Evolutionary conservation across 192 early-diverging fungal species (phyloP), one percentile per base, ranked within the genome.

Genomic region (Podila epicladia): DNA sequence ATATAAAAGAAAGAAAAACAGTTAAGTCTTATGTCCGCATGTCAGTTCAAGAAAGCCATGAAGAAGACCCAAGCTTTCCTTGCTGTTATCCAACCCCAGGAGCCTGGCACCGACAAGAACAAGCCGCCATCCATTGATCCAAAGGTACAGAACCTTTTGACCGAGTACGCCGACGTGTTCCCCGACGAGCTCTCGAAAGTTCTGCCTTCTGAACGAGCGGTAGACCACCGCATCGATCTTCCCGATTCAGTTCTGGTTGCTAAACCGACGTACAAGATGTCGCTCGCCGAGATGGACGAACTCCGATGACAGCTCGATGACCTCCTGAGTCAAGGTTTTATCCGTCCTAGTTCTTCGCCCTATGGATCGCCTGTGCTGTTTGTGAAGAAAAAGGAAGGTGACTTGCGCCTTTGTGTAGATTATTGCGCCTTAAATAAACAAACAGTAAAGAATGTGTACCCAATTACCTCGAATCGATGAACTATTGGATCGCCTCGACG

Each of bases 381-480:
- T 49, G 48, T 49, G 48, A 49, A 49, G 4, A 49, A 49, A 4
- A 19, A 11, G 9, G 48, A 49, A 15, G 48, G 48, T 19, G 9
- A 11, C 4, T 8, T 90, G 20, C 64, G 85, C 0, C 58, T 88
- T 41, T 89, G 88, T 51, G 57, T 90, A 0, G 88, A 88, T 64
- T 93, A 89, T 55, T 67, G 87, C 12, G 85, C 68, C 1, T 55
- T 92, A 26, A 91, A 92, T 64, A 73, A 57, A 32, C 28, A 69
- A 4, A 91, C 87, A 2, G 77, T 88, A 15, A 63, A 73, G 57
- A 84, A 93, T 64, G 71, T 69, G 20, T 87, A 85, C 38, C 87
- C 87, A 2, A 2, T 33, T 89, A 9, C 90, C 89, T 8, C 41
- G 82, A n/a, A 89, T 91, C 50, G 71, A 85, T 29, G 29, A 29